phyloP scores from a whole-genome alignment of 768 basidiomycete genomes.

The Sarcodon aspratus region DNA sequence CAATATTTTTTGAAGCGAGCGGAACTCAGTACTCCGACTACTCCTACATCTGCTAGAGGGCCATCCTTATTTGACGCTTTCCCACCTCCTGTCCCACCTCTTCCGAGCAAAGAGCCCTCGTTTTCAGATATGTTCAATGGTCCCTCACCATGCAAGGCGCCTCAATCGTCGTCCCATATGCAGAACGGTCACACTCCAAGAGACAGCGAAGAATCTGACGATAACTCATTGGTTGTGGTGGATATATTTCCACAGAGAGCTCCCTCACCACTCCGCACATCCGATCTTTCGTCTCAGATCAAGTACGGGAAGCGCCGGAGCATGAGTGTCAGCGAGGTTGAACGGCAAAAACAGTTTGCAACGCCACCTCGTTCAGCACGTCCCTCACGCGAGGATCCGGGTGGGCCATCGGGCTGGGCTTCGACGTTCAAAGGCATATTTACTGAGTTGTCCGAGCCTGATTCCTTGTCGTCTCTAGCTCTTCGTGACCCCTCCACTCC shows the following conservation, averaged over 20 bases:
- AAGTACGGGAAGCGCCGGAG: slow-evolving; percentile 46
- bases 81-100: slow-evolving; percentile 29
- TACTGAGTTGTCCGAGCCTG: slow-evolving; percentile 57
- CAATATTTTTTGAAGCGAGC: slow-evolving; percentile 9
- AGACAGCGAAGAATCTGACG: slow-evolving; percentile 34
- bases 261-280: slow-evolving; percentile 13
- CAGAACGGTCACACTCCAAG: slow-evolving; percentile 41
- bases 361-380: slow-evolving; percentile 18
- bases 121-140: slow-evolving; percentile 40
- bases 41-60: slow-evolving; percentile 14
- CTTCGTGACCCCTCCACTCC: slow-evolving; percentile 58
- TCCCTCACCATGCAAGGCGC: slow-evolving; percentile 2
- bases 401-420: slow-evolving; percentile 25
- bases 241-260: slow-evolving; percentile 27
- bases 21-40: slow-evolving; percentile 11
- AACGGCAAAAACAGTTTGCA: slow-evolving; percentile 34
- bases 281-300: slow-evolving; percentile 10
- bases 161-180: slow-evolving; percentile 11
- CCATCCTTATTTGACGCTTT: slow-evolving; percentile 25
- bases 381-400: slow-evolving; percentile 17
- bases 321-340: slow-evolving; percentile 62
- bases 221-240: slow-evolving; percentile 47
- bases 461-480: slow-evolving; percentile 45
- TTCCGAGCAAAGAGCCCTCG: slow-evolving; percentile 38
- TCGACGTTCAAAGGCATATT: slow-evolving; percentile 53